Evolutionary conservation across 345 rosid species (phyloP).

Genomic region (Salix arbutifolia): DNA sequence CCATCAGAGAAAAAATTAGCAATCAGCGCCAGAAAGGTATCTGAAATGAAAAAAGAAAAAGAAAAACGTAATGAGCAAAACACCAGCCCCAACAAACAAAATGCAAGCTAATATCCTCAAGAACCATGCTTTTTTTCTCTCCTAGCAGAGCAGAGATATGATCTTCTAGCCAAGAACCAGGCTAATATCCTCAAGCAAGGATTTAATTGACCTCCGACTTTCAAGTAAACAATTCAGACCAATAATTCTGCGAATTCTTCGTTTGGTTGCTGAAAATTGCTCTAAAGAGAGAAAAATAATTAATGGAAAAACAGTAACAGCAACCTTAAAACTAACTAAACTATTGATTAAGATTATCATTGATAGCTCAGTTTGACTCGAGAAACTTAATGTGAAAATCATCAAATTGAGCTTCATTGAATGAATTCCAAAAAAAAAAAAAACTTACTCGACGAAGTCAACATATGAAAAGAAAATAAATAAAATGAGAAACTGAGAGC

Average conservation of each 20-base stretch:
- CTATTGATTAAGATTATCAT: not conserved
- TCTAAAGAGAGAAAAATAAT: not conserved
- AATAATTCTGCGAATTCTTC: not conserved
- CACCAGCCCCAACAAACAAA: not conserved
- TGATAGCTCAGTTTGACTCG: not conserved
- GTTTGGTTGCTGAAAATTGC: not conserved
- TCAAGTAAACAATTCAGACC: not conserved
- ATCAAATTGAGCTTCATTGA: not conserved
- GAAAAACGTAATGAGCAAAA: not conserved
- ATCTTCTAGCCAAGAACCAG: too few relatives aligned
- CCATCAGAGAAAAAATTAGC: constrained; percentile 34
- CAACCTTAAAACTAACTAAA: not conserved
- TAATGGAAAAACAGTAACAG: not conserved
- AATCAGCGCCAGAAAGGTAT: constrained; percentile 11
- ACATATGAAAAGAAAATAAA: not conserved
- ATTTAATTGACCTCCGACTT: not conserved
- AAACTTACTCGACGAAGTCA: not conserved
- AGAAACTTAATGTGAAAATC: not conserved
- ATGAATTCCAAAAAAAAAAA: not conserved
- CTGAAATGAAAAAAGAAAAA: constrained; percentile 23
- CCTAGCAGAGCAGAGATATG: not conserved
- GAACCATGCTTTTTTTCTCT: not conserved
- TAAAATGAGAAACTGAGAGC: not conserved
- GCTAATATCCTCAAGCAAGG: too few relatives aligned
- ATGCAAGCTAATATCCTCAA: too few relatives aligned